Base-by-base conservation (phyloP, 202 grass and related monocot species). In the Brachypodium distachyon region DNA sequence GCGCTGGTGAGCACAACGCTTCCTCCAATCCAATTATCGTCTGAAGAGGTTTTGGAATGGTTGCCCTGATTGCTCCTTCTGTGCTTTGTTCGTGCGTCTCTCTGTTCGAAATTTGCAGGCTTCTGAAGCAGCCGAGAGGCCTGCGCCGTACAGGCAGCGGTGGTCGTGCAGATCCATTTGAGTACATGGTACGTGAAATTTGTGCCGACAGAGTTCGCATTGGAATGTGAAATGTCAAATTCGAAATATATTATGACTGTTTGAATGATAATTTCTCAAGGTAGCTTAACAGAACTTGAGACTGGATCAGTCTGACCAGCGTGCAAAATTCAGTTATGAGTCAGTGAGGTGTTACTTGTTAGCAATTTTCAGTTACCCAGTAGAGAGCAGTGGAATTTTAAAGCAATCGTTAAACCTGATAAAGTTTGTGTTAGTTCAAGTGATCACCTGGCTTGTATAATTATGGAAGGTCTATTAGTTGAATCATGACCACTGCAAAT, bases 161-260 rank as follows among this genome's bases (percentile, higher is more conserved):
- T 10, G 72, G 82, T 14, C 28, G 13, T 12, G 5, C 22, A 9
- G 78, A 89, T 70, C 87, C 82, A 2, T 89, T 33, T 73, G 16
- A 82, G 48, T 89, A 89, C 75, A 89, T 67, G 87, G 82, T 89
- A 89, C 3, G 67, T 74, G 49, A 65, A 71, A 61, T 22, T 34
- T 14, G 19, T 17, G 16, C 44, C 32, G n/a, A 32, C 38, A 57
- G 3, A 49, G 16, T 61, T 74, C 80, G 34, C 36, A 22, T 54
- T 70, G 41, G 9, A 42, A 61, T 37, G 21, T 4, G 14, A 27
- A 79, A 79, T 47, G 14, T 4, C 0, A 28, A 67, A 17, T 53
- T 50, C 2, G 11, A 5, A 56, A n/a, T 41, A 28, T 66, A 3
- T 27, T 22, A 4, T 74, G 34, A 25, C 3, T 14, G 28, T 32